These are phyloP conservation scores for Gastrodia elata DNA, from an alignment of 106 monocot species.

Conservation along the genomic window DNA sequence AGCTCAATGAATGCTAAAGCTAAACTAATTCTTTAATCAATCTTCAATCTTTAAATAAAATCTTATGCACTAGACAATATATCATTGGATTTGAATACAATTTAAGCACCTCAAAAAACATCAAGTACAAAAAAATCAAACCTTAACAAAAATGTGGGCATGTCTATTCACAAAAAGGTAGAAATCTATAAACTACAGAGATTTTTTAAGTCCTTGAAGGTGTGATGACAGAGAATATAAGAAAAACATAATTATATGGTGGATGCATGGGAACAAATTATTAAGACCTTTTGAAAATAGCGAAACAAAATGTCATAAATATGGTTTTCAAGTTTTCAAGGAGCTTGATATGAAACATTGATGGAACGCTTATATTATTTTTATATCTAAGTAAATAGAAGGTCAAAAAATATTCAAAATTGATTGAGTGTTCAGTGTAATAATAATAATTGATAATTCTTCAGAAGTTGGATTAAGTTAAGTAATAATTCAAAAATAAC, in stretches of 20 bases:
- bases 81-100: neutral
- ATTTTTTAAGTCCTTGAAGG: neutral
- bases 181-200: neutral
- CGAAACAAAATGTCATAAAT: neutral
- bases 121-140: neutral
- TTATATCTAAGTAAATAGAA: neutral
- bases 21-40: too few relatives aligned
- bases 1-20: too few relatives aligned
- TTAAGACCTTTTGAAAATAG: neutral
- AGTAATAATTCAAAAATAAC: neutral
- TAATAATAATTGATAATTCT: neutral
- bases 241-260: neutral
- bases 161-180: neutral
- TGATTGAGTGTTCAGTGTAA: neutral
- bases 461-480: neutral
- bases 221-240: neutral
- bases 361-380: neutral
- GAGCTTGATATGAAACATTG: neutral
- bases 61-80: too few relatives aligned
- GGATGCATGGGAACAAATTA: neutral
- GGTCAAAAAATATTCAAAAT: neutral
- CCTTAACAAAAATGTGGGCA: neutral
- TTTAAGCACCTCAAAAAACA: neutral
- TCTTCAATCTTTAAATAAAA: too few relatives aligned
- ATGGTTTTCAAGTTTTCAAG: neutral